Evolutionary conservation across 2,329 filamentous ascomycete genomes (phyloP).

Genomic region (Cercospora sp.): DNA sequence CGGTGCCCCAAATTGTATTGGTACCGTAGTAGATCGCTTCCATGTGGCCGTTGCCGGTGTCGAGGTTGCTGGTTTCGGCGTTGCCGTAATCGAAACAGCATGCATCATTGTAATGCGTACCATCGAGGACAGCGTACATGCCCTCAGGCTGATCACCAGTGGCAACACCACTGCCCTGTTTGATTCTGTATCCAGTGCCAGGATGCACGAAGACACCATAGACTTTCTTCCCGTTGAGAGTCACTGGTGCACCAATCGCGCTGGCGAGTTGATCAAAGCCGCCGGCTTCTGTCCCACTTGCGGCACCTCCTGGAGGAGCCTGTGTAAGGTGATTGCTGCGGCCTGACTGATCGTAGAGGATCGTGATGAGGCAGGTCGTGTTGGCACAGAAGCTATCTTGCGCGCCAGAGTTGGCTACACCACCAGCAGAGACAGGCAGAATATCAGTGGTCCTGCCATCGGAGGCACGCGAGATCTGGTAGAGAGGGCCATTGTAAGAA

Average conservation of each 20-base stretch:
- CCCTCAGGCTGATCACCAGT: conserved; percentile 58
- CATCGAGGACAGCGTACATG: conserved; percentile 63
- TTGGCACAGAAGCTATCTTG: conserved; percentile 62
- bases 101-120: conserved; percentile 58
- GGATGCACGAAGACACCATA: conserved; percentile 65
- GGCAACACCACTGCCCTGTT: conserved; percentile 55
- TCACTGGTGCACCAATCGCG: conserved; percentile 62
- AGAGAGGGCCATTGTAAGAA: conserved; percentile 56
- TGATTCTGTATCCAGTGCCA: conserved; percentile 64
- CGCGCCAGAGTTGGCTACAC: conserved; percentile 61
- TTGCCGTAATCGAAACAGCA: conserved; percentile 56
- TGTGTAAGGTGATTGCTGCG: conserved; percentile 63
- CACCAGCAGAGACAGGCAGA: conserved; percentile 57
- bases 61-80: conserved; percentile 43
- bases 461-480: conserved; percentile 61
- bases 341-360: conserved; percentile 67
- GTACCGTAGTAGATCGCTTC: conserved; percentile 67
- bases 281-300: conserved; percentile 56
- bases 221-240: conserved; percentile 58
- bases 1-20: conserved; percentile 57
- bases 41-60: conserved; percentile 65
- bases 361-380: conserved; percentile 64
- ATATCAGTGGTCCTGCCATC: conserved; percentile 53
- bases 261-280: conserved; percentile 63
- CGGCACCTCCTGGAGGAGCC: conserved; percentile 57